Evolutionary conservation across 495 filamentous ascomycete species (phyloP), one percentile per base, ranked within the genome.

Genomic region (Trichocladium antarcticum): DNA sequence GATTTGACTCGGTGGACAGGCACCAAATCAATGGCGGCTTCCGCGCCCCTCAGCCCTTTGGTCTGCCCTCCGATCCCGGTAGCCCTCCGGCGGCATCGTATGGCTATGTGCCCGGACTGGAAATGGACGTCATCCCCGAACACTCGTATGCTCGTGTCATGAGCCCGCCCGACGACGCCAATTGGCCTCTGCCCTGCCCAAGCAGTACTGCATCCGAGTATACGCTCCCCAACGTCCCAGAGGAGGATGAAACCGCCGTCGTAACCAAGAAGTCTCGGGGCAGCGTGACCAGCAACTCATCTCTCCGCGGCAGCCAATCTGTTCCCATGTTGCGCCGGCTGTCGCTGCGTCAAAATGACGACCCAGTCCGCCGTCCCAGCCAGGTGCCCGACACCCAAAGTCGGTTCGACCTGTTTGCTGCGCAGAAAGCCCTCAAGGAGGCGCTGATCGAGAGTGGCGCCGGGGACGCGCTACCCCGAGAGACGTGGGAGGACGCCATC

Each of bases 401-500:
- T 14, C 57, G 51, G 19, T 61, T 69, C 17, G 65, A 69, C 40
- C 29, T 69, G 21, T 42, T 61, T n/a, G 61, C 63, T 6, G 60
- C 62, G 6, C 64, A 66, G 47, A 59, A 58, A 9, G 57, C 61
- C 6, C 50, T 67, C 16, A 54, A 49, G 36, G 59, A 49, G 11
- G 57, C 54, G 7, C 14, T 61, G 28, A 61, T 58, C 4, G 59
- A 71, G 14, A 51, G 64, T 42, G 61, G 12, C 31, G 5, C 5
- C 5, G 31, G 75, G 21, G 77, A 80, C n/a, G 47, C 55, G 4
- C 22, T 57, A 7, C 21, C 47, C 6, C 57, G 59, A 32, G 76
- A 80, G 37, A 82, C 74, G 17, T 97, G 90, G 90, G 90, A 97
- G 57, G 86, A 89, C 37, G 88, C 89, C 56, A 90, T 97, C 56